phyloP scores from a whole-genome alignment of 495 filamentous ascomycete genomes.

The Penicillium paradoxum region DNA sequence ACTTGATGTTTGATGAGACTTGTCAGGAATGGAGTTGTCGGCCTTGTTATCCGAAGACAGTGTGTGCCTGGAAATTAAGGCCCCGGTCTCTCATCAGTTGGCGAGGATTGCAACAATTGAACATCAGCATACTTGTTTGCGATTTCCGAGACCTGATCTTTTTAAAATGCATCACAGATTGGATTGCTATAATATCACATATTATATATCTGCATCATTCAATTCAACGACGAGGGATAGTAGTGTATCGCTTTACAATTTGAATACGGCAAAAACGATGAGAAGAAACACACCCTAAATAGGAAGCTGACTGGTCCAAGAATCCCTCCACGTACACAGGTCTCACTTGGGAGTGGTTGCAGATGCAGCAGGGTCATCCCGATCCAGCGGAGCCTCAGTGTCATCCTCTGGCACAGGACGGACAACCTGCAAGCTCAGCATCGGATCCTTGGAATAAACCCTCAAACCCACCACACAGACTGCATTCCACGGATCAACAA shows the following conservation, averaged over 20 bases:
- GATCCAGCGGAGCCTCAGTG: conserved; percentile 43
- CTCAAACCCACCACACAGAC: conserved; percentile 73
- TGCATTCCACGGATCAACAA: conserved; percentile 74
- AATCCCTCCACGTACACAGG: conserved; percentile 17
- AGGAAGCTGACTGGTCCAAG: conserved; percentile 7
- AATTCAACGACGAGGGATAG: no score
- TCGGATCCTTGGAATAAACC: conserved; percentile 61
- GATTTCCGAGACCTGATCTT: no score
- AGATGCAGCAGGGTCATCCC: conserved; percentile 49
- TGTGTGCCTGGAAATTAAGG: no score
- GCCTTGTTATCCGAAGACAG: conserved; percentile 30
- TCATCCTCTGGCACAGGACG: conserved; percentile 50
- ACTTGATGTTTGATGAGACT: conserved; percentile 12
- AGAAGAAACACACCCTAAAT: not conserved
- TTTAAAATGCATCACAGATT: no score
- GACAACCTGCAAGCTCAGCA: conserved; percentile 50
- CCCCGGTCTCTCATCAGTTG: no score
- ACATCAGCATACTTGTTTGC: no score
- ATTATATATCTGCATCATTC: not conserved
- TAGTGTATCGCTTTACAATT: no score
- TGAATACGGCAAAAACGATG: no score
- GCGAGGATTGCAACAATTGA: no score
- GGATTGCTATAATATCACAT: no score
- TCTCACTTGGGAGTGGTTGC: conserved; percentile 20
- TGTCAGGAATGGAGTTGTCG: conserved; percentile 34